phyloP scores from a whole-genome alignment of 108 stramenopile genomes.

The Cylindrotheca closterium region DNA sequence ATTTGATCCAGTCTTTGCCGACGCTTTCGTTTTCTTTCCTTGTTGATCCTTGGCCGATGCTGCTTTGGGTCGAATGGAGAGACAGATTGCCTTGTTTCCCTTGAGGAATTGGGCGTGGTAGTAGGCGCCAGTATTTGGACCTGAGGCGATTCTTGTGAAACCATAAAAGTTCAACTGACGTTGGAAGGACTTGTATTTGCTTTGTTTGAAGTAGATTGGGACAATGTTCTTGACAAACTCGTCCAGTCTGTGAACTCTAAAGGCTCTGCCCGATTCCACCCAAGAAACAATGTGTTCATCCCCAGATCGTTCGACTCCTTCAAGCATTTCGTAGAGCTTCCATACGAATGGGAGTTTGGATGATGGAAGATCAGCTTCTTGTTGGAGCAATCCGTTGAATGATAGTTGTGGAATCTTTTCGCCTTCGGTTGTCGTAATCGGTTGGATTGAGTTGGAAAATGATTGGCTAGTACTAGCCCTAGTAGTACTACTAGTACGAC shows the following conservation, averaged over 20 bases:
- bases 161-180: conserved; percentile 90
- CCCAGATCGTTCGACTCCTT: conserved; percentile 26
- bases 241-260: conserved; percentile 58
- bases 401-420: too few species aligned
- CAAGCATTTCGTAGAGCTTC: conserved; percentile 41
- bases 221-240: conserved; percentile 67
- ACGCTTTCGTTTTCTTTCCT: conserved; percentile 1
- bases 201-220: conserved; percentile 87
- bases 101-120: conserved; percentile 62
- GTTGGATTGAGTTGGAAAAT: too few species aligned
- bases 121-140: conserved; percentile 46
- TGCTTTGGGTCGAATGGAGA: conserved; percentile 35
- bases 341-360: conserved; percentile 34
- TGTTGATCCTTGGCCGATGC: neutral
- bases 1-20: neutral
- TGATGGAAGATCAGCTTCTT: conserved; percentile 22
- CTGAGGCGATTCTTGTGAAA: conserved; percentile 37
- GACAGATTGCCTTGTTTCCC: conserved; percentile 22
- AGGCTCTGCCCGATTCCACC: conserved; percentile 62
- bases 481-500: too few species aligned
- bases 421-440: too few species aligned
- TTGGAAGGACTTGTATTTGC: conserved; percentile 85
- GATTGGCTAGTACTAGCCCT: too few species aligned
- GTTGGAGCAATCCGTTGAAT: too few species aligned
- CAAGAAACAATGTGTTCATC: conserved; percentile 60